These are phyloP conservation scores for Elsinoe batatas DNA, from an alignment of 2,329 filamentous ascomycete species.

Conservation along the genomic window DNA sequence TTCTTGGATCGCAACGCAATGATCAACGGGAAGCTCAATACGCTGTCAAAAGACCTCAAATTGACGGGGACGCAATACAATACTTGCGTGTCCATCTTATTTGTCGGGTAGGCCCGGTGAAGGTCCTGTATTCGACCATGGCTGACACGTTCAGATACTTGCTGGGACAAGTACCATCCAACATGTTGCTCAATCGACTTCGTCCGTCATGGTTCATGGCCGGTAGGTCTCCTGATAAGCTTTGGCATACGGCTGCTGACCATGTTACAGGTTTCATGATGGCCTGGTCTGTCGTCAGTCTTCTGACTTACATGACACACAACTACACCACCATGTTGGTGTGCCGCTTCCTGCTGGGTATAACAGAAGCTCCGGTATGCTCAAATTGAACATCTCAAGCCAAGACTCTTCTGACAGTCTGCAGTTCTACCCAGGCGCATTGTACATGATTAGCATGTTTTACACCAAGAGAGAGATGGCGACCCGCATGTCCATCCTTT, in stretches of 20 bases:
- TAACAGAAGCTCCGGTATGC: slow-evolving; percentile 23
- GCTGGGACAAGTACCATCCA: slow-evolving; percentile 24
- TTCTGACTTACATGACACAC: slow-evolving; percentile 26
- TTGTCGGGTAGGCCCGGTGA: slow-evolving; percentile 32
- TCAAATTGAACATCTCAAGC: no score
- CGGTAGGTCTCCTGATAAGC: slow-evolving; percentile 20
- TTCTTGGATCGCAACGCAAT: not conserved
- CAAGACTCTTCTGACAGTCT: slow-evolving; percentile 22
- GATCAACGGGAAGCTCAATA: slow-evolving; percentile 2
- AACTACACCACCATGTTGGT: slow-evolving; percentile 21
- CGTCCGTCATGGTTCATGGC: slow-evolving; percentile 21
- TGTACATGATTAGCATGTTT: slow-evolving; percentile 22
- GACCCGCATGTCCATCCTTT: slow-evolving; percentile 43
- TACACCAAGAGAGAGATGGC: slow-evolving; percentile 45
- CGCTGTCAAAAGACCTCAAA: slow-evolving; percentile 27
- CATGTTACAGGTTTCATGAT: slow-evolving; percentile 21
- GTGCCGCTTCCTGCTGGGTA: not conserved
- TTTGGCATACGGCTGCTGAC: slow-evolving; percentile 9
- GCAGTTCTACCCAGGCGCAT: slow-evolving; percentile 39
- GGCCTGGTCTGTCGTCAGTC: slow-evolving; percentile 28
- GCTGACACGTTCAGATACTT: not conserved
- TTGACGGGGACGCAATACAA: slow-evolving; percentile 37
- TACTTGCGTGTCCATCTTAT: slow-evolving; percentile 36
- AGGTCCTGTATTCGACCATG: not conserved
- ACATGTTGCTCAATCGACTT: slow-evolving; percentile 29